Base-by-base conservation (phyloP, 2,329 filamentous ascomycete species). In the Ramichloridium luteum region DNA sequence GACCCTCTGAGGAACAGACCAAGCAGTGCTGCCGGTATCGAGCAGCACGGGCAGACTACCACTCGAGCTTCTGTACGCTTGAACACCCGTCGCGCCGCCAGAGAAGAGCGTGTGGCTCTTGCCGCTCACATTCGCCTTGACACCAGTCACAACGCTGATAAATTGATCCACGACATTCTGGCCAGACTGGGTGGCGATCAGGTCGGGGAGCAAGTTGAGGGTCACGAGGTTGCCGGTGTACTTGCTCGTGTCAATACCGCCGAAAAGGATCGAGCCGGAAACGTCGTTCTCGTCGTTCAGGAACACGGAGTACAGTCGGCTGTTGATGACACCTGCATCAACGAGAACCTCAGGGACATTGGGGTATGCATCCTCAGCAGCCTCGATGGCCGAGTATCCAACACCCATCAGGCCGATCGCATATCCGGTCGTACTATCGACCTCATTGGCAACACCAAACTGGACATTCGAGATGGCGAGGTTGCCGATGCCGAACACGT, bases 211-310 rank as follows among this genome's bases (percentile, higher is more conserved):
- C 16, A 53, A 31, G 41, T 56, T 44, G 10, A 55, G 27, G 2
- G 52, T 54, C 4, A 38, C 46, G 12, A 56, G 45, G 6, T 47
- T 30, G 28, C 48, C 48, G 3, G 41, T 46, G 31, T 47, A 54
- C 25, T 49, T 50, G 14, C 40, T 38, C 2, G 39, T 51, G 34
- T 56, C 53, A 20, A 55, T 46, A 6, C 53, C 53, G n/a, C 53
- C 53, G 29, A 56, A 55, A 13, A 56, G 44, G 25, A 56, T 49
- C 10, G 44, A 46, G 13, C 53, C 53, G 6, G 47, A 43, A 27
- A 37, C 34, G 30, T 30, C 39, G 17, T 28, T 37, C 37, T 32
- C 15, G 1, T 48, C 45, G 30, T 55, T 55, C 29, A 56, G 37
- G 34, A 40, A 55, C 13, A 56, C 32, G 15, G 47, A 51, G 36